phyloP scores from a whole-genome alignment of 441 rosid species.

The Gossypium gossypioides region DNA sequence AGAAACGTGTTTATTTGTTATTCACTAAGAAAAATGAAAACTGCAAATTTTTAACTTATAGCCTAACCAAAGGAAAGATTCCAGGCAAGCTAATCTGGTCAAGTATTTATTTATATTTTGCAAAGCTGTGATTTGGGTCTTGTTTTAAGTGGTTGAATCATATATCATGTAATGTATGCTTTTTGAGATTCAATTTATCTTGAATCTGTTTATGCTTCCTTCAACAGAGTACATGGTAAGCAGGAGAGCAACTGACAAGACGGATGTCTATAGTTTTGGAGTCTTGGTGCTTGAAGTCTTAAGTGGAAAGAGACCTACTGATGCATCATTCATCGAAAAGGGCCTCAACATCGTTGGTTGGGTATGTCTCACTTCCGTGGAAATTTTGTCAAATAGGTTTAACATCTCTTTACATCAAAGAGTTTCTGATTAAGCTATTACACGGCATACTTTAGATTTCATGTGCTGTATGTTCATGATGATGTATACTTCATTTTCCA shows the following conservation, averaged over 20 bases:
- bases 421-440: not conserved
- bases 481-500: not conserved
- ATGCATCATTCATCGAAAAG: conserved; percentile 91
- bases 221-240: conserved; percentile 89
- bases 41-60: not conserved
- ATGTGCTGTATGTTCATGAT: not conserved
- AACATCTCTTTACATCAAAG: not conserved
- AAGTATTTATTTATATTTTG: not conserved
- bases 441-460: not conserved
- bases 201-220: conserved; percentile 6
- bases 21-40: not conserved
- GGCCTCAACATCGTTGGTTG: conserved; percentile 95
- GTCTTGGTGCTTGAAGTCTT: conserved; percentile 85
- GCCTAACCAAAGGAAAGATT: not conserved
- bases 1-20: no score
- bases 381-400: not conserved
- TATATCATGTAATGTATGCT: not conserved
- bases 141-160: not conserved
- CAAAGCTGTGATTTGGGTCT: not conserved
- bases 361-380: conserved; percentile 41
- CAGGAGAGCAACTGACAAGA: conserved; percentile 98
- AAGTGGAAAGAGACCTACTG: conserved; percentile 95
- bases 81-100: not conserved
- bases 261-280: conserved; percentile 95
- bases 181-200: conserved; percentile 4